Base-by-base conservation (phyloP, 1,139 yeast species). In the Candida sanyaensis region DNA sequence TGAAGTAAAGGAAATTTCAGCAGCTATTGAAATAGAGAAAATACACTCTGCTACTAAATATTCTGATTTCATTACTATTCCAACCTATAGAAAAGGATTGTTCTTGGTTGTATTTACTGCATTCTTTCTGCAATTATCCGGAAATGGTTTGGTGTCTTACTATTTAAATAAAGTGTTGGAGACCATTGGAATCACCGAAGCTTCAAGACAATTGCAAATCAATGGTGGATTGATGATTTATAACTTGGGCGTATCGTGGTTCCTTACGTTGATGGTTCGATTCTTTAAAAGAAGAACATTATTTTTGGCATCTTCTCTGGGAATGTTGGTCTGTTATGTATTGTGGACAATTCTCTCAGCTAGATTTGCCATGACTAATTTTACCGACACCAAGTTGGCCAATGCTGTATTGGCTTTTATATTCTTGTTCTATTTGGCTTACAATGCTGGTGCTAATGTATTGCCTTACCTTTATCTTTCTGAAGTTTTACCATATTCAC, bases 81-180 rank as follows among this genome's bases (percentile, higher is more conserved):
- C 61, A 37, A 63, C 68, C 31, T 73, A 73, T 69, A 58, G 83
- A 69, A 68, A 68, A 57, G 73, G 83, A 66, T 57, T 70, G 13
- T 74, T 73, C 53, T 63, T 77, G 49, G 53, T 63, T 28, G 30
- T 63, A 28, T 66, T 68, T 55, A 59, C 69, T 32, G 70, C 72
- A 32, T 54, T 65, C 21, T 64, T 75, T 59, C 71, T 73, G 69
- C 81, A 78, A 55, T 66, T 77, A 47, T 71, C 77, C 32, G 83
- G 83, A 55, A 78, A 77, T 52, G 81, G 80, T 45, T 66, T 79
- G 45, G 79, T 78, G 21, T 74, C 81, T 0, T 78, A 78, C 64
- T 79, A 79, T 59, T 63, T 80, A 53, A 71, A 69, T 45, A 69
- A 69, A 51, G 82, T 79, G 26, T 67, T 79, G 56, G 62, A 68